Conservation (phyloP, 306 rosid genomes). For the Inga oerstediana region DNA sequence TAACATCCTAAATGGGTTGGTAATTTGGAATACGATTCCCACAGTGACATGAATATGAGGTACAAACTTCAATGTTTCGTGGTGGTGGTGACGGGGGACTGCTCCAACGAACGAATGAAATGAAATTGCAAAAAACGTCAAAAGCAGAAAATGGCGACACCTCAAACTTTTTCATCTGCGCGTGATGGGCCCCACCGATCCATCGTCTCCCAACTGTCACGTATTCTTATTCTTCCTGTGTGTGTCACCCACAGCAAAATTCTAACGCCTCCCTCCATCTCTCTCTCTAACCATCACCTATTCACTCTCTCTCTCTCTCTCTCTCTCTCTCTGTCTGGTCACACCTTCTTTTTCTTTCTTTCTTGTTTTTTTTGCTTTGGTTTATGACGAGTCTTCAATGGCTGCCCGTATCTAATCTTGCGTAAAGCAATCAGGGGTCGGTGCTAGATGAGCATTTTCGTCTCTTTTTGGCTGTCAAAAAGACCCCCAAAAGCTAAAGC, state of each 20-base stretch:
- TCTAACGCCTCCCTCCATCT: constrained; percentile 29
- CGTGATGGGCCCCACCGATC: constrained; percentile 43
- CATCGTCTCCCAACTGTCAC: constrained; percentile 67
- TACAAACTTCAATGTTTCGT: background rate
- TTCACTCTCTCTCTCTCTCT: too few relatives aligned
- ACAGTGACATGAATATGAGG: background rate
- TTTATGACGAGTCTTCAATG: constrained; percentile 71
- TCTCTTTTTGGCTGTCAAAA: constrained; percentile 67
- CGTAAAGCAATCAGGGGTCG: constrained; percentile 61
- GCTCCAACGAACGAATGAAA: constrained; percentile 36
- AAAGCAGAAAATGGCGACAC: constrained; percentile 39
- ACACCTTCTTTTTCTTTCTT: constrained; percentile 25
- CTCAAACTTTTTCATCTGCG: constrained; percentile 20
- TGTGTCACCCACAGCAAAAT: constrained; percentile 53
- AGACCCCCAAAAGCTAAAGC: constrained; percentile 48
- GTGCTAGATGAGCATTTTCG: constrained; percentile 58
- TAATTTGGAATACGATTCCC: background rate
- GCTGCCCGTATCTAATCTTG: constrained; percentile 55
- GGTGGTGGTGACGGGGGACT: constrained; percentile 23
- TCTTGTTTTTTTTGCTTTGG: background rate
- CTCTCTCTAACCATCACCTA: background rate
- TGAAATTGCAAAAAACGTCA: constrained; percentile 20
- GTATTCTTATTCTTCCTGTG: constrained; percentile 58
- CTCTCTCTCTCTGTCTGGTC: constrained; percentile 30
- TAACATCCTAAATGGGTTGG: too few relatives aligned